phyloP scores from a whole-genome alignment of 345 rosid species.

The Eucalyptus sideroxylon region DNA sequence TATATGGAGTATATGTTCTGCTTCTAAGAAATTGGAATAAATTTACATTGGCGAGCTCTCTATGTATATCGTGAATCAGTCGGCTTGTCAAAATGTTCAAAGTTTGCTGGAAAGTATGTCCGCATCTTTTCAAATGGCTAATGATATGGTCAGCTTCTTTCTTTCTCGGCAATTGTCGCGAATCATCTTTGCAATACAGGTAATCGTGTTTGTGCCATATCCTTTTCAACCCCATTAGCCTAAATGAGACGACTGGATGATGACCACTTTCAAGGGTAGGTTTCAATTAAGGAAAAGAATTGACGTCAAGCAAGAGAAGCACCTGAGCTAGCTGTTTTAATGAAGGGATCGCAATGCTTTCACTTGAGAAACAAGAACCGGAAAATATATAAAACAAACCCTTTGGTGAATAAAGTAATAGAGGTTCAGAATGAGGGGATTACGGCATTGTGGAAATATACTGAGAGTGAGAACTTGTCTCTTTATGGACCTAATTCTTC shows the following conservation, averaged over 20 bases:
- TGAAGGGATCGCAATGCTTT: not conserved
- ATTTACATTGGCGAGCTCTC: not conserved
- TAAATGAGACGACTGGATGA: not conserved
- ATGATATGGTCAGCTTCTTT: not conserved
- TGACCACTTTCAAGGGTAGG: not conserved
- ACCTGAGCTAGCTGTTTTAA: not conserved
- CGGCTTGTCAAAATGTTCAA: not conserved
- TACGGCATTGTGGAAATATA: not conserved
- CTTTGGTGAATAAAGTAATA: not conserved
- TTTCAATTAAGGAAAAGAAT: not conserved
- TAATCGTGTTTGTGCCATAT: not conserved
- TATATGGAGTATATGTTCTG: not conserved
- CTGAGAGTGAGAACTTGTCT: not conserved
- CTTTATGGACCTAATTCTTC: not conserved
- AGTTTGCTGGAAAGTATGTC: not conserved
- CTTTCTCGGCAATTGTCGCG: not conserved
- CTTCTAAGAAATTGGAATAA: not conserved
- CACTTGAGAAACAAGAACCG: not conserved
- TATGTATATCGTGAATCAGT: not conserved
- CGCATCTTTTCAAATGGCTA: not conserved
- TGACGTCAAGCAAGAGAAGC: not conserved
- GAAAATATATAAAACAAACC: not conserved
- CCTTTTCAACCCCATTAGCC: not conserved
- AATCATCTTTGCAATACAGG: not conserved
- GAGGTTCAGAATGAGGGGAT: not conserved